Evolutionary conservation across 1,284 basidiomycete species (phyloP), one percentile per base, ranked within the genome.

Genomic region (Sanghuangporus weigelae): DNA sequence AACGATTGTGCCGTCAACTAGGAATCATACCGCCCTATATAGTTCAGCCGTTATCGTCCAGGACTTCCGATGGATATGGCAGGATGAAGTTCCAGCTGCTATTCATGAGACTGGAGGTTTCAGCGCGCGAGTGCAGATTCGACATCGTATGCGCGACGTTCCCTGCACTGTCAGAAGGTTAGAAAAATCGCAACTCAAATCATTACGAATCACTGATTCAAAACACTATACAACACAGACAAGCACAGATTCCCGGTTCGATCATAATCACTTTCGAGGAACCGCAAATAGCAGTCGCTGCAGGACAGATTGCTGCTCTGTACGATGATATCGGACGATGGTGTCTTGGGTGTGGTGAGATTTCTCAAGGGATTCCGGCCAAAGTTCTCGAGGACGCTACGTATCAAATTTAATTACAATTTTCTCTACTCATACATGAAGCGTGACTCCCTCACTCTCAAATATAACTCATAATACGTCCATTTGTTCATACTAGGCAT

Each of bases 311-410:
- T 36, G 87, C 87, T 7, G 87, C 83, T 0, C 67, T 96, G 6
- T 96, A 87, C 77, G 80, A 86, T 64, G 46, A 60, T 12, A 53
- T 21, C 16, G 84, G 77, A 1, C 82, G 88, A 60, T 89, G 88
- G 85, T 95, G 93, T 75, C 78, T 96, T 26, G 95, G 95, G 2
- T 92, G 90, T 71, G 95, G 92, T 19, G 75, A 81, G 11, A 93
- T 96, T 61, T 69, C 67, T 10, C 68, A 71, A 48, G 65, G 62
- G 7, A 26, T 57, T 54, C 53, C 36, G 10, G 48, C 7, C 10
- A 3, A 49, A 19, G 0, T 10, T 23, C 10, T 26, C 10, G 23
- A 14, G 14, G 48, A 49, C 23, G 23, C 48, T 49, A 23, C 26
- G 19, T 19, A 49, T 19, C 48, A 19, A 21, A 19, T 21, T 21